Conservation (phyloP, 495 filamentous ascomycete genomes). For the Aspergillus baeticus region DNA sequence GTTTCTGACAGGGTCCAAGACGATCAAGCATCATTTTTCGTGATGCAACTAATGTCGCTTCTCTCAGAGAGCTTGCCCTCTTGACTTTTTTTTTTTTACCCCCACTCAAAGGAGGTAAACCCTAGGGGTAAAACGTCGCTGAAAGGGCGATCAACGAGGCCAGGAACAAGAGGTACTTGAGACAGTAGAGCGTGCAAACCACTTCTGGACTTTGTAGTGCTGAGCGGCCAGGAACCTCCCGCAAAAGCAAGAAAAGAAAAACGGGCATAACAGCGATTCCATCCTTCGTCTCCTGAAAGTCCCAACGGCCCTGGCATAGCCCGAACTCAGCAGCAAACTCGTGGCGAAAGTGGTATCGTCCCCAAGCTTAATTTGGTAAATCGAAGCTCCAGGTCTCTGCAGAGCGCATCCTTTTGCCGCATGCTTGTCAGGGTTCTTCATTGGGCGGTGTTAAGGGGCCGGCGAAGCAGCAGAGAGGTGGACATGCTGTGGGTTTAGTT, state of each 20-base stretch:
- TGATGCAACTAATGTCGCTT: conserved; percentile 31
- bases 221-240: not conserved
- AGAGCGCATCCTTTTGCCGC: conserved; percentile 25
- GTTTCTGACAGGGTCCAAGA: conserved; percentile 20
- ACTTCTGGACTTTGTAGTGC: conserved; percentile 27
- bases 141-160: conserved; percentile 1
- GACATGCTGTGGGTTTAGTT: conserved; percentile 19
- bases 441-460: conserved; percentile 20
- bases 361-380: conserved; percentile 27
- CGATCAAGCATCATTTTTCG: conserved; percentile 15
- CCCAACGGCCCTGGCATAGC: conserved; percentile 33
- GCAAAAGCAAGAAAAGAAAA: not conserved
- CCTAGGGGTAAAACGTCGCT: not conserved
- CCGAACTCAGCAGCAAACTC: conserved; percentile 32
- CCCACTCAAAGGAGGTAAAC: not conserved
- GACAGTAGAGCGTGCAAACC: conserved; percentile 26
- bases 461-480: conserved; percentile 20
- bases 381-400: conserved; percentile 26
- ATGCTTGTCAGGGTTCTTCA: conserved; percentile 25
- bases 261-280: not conserved
- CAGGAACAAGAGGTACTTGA: conserved; percentile 6
- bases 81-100: conserved; percentile 7
- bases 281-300: conserved; percentile 8
- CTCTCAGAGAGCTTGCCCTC: conserved; percentile 4
- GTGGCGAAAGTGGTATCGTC: conserved; percentile 32